Evolutionary conservation across 768 basidiomycete genomes (phyloP).

Genomic region (Podaxis sp.): DNA sequence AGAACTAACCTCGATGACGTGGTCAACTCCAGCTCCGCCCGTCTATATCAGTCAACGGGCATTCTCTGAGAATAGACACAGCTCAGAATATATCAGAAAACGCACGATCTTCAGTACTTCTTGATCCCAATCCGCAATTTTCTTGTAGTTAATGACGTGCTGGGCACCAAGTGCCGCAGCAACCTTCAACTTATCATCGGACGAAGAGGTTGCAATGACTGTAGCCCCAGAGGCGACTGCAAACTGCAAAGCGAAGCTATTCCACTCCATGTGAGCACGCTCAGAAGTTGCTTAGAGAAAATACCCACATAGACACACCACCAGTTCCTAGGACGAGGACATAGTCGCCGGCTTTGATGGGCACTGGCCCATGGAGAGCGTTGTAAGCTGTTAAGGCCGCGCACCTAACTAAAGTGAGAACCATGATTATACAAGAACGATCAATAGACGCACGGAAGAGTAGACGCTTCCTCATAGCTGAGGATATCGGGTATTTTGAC

Average conservation of each 20-base stretch:
- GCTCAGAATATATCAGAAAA: background rate
- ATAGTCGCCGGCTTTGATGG: constrained; percentile 57
- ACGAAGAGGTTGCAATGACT: constrained; percentile 68
- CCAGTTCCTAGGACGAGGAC: constrained; percentile 59
- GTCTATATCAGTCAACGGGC: constrained; percentile 26
- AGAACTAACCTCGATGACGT: constrained; percentile 38
- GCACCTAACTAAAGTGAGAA: constrained; percentile 32
- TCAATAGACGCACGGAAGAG: background rate
- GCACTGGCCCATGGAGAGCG: constrained; percentile 45
- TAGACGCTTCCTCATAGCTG: constrained; percentile 23
- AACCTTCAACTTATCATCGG: constrained; percentile 58
- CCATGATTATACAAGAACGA: background rate
- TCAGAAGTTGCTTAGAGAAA: constrained; percentile 15
- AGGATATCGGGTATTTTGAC: constrained; percentile 55
- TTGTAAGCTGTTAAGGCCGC: constrained; percentile 69
- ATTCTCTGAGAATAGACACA: no score
- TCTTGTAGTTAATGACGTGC: constrained; percentile 64
- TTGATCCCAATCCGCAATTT: constrained; percentile 56
- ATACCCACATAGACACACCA: constrained; percentile 50
- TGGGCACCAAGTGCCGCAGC: constrained; percentile 52
- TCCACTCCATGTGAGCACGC: background rate
- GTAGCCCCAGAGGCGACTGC: constrained; percentile 62
- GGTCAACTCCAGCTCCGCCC: constrained; percentile 36
- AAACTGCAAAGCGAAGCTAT: constrained; percentile 56
- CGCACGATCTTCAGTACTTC: constrained; percentile 46